These are phyloP conservation scores for Fusarium compactum DNA, from an alignment of 2,329 filamentous ascomycete genomes.

Conservation along the genomic window DNA sequence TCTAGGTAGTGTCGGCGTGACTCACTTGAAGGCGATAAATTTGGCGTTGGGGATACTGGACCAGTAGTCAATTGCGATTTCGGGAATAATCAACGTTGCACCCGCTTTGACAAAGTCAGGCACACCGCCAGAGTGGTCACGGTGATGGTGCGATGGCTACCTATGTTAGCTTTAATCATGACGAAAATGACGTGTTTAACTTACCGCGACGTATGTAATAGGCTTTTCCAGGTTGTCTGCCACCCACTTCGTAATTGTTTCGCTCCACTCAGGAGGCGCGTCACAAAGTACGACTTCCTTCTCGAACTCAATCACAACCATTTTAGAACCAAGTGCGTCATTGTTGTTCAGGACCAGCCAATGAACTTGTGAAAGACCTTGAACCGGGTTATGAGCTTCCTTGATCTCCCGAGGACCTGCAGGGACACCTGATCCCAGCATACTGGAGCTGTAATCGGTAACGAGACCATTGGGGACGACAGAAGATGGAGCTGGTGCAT, in stretches of 20 bases:
- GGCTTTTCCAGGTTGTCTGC: constrained; percentile 15
- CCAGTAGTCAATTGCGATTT: constrained; percentile 26
- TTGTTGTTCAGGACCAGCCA: constrained; percentile 27
- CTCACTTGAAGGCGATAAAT: constrained; percentile 32
- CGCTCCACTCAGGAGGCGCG: constrained; percentile 12
- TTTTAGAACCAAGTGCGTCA: constrained; percentile 17
- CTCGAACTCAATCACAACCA: constrained; percentile 36
- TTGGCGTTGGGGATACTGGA: constrained; percentile 1
- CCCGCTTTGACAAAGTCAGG: constrained; percentile 13
- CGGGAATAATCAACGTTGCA: constrained; percentile 14
- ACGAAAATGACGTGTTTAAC: accelerated
- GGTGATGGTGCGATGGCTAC: constrained; percentile 34
- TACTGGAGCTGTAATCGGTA: constrained; percentile 30
- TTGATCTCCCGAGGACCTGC: background rate
- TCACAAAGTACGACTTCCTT: constrained; percentile 28
- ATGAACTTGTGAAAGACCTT: background rate
- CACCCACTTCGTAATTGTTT: constrained; percentile 25
- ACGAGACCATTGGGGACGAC: constrained; percentile 11
- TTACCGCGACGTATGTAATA: constrained; percentile 19
- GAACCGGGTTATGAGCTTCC: background rate
- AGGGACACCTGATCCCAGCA: constrained; percentile 10
- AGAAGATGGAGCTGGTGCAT: background rate
- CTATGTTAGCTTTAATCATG: accelerated
- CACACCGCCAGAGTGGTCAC: constrained; percentile 25
- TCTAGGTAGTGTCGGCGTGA: background rate